Percentiles rank a stretch among this genome's conserved stretches.
Evolutionary conservation across 495 filamentous ascomycete genomes (phyloP).

Genomic region (Parachaetomium inaequale): DNA sequence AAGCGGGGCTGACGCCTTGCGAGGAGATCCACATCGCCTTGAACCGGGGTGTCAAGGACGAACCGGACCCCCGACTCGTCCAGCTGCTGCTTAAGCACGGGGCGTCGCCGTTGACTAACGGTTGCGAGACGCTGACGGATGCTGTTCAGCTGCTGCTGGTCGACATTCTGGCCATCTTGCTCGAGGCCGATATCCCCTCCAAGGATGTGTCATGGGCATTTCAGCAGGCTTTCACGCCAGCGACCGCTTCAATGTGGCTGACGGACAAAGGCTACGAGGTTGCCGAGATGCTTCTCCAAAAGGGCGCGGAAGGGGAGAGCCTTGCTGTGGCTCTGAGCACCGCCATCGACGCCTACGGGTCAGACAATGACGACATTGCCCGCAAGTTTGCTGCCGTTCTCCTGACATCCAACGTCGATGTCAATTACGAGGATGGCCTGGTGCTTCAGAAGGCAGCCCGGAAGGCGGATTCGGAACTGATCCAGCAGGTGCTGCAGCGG

Average conservation of each 20-base stretch:
- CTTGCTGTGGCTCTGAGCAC: slow-evolving; percentile 37
- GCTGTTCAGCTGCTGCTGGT: slow-evolving; percentile 33
- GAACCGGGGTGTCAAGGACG: slow-evolving; percentile 43
- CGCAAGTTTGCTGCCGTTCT: slow-evolving; percentile 36
- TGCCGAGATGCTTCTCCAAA: slow-evolving; percentile 38
- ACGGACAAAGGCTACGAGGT: slow-evolving; percentile 37
- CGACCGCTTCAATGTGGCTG: slow-evolving; percentile 36
- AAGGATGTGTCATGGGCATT: slow-evolving; percentile 42
- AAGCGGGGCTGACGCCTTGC: slow-evolving; percentile 39
- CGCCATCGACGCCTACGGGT: slow-evolving; percentile 33
- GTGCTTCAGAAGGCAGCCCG: slow-evolving; percentile 42
- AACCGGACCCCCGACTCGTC: slow-evolving; percentile 42
- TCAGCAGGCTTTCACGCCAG: slow-evolving; percentile 35
- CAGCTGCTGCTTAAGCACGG: slow-evolving; percentile 39
- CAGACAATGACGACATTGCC: slow-evolving; percentile 33
- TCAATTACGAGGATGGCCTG: slow-evolving; percentile 41
- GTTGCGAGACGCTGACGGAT: slow-evolving; percentile 45
- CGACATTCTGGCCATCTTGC: slow-evolving; percentile 36
- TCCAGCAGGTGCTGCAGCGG: slow-evolving; percentile 36
- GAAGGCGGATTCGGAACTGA: slow-evolving; percentile 37
- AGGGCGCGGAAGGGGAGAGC: slow-evolving; percentile 41
- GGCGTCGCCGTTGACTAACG: slow-evolving; percentile 41
- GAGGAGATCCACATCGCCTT: slow-evolving; percentile 41
- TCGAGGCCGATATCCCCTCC: slow-evolving; percentile 33
- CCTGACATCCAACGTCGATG: slow-evolving; percentile 36